phyloP scores from a whole-genome alignment of 140 eudicot genomes.

The Erigeron philadelphicus region DNA sequence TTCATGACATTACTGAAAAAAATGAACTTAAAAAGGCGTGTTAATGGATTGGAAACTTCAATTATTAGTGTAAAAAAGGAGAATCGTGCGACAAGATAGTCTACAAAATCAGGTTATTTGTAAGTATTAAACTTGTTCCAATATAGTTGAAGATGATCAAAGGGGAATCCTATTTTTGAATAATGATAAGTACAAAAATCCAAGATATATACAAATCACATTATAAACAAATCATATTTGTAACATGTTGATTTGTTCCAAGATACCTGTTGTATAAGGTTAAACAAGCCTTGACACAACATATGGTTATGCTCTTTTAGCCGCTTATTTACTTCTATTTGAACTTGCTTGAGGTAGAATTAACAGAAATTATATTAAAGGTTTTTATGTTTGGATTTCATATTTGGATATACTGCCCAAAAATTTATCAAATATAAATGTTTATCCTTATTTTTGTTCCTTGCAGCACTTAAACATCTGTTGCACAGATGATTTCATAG shows the following conservation, averaged over 20 bases:
- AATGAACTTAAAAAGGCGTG: not conserved
- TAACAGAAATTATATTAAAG: too few relatives aligned
- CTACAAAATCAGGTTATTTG: too few relatives aligned
- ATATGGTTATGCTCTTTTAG: conserved; percentile 8
- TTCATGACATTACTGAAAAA: too few relatives aligned
- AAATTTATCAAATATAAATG: too few relatives aligned
- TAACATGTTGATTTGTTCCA: conserved; percentile 1
- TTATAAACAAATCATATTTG: not conserved
- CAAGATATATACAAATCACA: not conserved
- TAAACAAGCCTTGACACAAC: conserved; percentile 1
- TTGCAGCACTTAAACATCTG: too few relatives aligned
- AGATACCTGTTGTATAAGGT: conserved; percentile 4
- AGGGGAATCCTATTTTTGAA: not conserved
- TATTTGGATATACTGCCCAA: too few relatives aligned
- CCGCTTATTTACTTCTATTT: not conserved
- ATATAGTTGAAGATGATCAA: not conserved
- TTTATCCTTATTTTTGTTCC: too few relatives aligned
- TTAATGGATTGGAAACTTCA: not conserved
- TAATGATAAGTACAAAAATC: not conserved
- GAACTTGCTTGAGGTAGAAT: not conserved
- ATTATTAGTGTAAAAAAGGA: not conserved
- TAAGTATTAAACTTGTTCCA: too few relatives aligned
- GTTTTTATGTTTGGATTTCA: too few relatives aligned
- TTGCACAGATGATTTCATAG: too few relatives aligned
- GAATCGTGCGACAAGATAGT: too few relatives aligned